Base-by-base conservation (phyloP, 2,329 filamentous ascomycete species). In the Bipolaris victoriae region DNA sequence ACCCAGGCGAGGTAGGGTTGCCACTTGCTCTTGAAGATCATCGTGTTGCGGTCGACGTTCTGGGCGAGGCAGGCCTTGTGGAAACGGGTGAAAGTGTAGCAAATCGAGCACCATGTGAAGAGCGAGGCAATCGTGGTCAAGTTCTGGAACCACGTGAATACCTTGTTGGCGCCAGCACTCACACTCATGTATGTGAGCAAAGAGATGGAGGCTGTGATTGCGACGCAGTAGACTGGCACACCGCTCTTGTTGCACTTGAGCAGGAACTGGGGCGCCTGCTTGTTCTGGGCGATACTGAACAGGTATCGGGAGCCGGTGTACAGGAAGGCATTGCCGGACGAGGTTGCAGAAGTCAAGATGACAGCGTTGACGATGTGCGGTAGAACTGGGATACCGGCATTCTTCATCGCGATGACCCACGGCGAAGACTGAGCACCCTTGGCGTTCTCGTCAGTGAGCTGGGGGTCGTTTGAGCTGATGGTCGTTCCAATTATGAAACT, bases 311-410 rank as follows among this genome's bases (percentile, higher is more conserved):
- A 83, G 10, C 80, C 81, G 2, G 80, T 79, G 66, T 82, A 82
- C 50, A 92, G 78, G 67, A 83, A 85, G 63, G 88, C 86, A 64
- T 92, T 92, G 0, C 84, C 86, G 0, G 88, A 83, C 0, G 88
- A 91, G 77, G 86, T 88, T 0, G 88, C 89, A 0, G 88, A 89
- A 0, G 87, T 90, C 63, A 92, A 82, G 64, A 93, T 88, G 24
- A 92, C 81, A 35, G 89, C 90, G 72, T 94, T 94, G 76, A 93
- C 87, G 52, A 93, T 84, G 5, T 86, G 86, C 0, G 89, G 88
- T 4, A 92, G 83, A 6, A 83, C 87, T 4, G 80, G 81, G 55
- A 92, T 87, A 0, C 88, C 86, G 2, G 89, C 90, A 29, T 85
- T 83, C 10, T 83, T 81, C 36, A 88, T 86, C 16, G 89, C 90